These are phyloP conservation scores for Parietaria judaica DNA, from an alignment of 306 rosid species.

Conservation along the genomic window DNA sequence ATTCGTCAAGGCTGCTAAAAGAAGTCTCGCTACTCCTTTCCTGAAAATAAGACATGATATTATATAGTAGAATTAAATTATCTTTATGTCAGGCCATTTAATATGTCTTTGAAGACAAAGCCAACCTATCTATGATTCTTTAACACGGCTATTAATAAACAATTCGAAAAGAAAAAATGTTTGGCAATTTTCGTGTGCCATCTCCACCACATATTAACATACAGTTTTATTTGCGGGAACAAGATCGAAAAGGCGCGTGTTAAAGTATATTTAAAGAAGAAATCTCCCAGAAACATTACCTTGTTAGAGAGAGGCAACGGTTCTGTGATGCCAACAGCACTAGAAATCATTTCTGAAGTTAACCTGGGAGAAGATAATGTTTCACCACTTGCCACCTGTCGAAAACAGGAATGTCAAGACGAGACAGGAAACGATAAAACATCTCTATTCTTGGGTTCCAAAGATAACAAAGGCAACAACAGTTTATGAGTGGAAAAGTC, in stretches of 20 bases:
- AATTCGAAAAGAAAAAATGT: too few relatives aligned
- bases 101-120: neutral
- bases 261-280: neutral
- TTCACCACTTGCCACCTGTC: conserved; percentile 45
- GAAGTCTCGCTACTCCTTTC: conserved; percentile 33
- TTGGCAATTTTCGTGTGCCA: too few relatives aligned
- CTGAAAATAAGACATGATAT: conserved; percentile 38
- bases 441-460: neutral
- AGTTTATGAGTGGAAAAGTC: conserved; percentile 25
- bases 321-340: conserved; percentile 38
- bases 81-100: conserved; percentile 9
- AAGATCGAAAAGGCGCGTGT: neutral
- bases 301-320: conserved; percentile 31
- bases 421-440: conserved; percentile 17
- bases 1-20: conserved; percentile 31
- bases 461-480: conserved; percentile 1
- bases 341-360: conserved; percentile 29
- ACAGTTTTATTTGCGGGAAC: neutral
- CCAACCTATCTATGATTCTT: neutral
- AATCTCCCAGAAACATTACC: conserved; percentile 33
- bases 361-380: conserved; percentile 42
- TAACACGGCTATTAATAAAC: neutral
- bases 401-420: conserved; percentile 11
- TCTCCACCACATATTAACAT: neutral
- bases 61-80: conserved; percentile 15